These are phyloP conservation scores for Kondoa subrosea DNA, from an alignment of 768 basidiomycete species.

Conservation along the genomic window DNA sequence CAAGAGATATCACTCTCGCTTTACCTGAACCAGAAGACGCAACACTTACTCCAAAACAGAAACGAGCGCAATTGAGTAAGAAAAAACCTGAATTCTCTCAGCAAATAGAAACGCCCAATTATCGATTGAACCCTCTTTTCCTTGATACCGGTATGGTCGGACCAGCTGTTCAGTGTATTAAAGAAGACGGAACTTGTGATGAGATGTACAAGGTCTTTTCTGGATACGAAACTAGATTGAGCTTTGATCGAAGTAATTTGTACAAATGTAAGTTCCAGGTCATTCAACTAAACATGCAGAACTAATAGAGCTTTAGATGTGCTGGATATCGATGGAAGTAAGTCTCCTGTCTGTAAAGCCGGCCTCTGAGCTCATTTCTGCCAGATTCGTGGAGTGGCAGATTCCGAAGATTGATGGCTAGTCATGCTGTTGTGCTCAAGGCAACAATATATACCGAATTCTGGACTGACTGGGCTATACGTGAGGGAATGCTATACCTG, in stretches of 20 bases:
- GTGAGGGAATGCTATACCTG: not conserved
- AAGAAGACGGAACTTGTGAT: slow-evolving; percentile 25
- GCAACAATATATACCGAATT: slow-evolving; percentile 7
- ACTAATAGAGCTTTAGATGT: slow-evolving; percentile 21
- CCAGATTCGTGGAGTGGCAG: slow-evolving; percentile 15
- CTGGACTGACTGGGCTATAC: slow-evolving; percentile 8
- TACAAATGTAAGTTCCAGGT: slow-evolving; percentile 38
- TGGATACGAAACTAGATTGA: slow-evolving; percentile 24
- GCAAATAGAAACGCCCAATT: slow-evolving; percentile 23
- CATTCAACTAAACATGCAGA: slow-evolving; percentile 22
- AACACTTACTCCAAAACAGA: not conserved
- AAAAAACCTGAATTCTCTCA: slow-evolving; percentile 14
- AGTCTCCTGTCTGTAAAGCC: not conserved
- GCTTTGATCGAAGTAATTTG: slow-evolving; percentile 23
- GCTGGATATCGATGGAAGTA: slow-evolving; percentile 19
- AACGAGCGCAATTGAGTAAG: not conserved
- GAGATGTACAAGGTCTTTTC: slow-evolving; percentile 21
- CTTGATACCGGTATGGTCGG: slow-evolving; percentile 29
- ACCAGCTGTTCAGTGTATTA: slow-evolving; percentile 27
- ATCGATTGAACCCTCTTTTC: slow-evolving; percentile 26
- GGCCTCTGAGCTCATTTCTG: not conserved
- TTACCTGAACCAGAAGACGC: not conserved
- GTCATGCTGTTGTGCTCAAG: slow-evolving; percentile 11
- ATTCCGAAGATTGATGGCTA: slow-evolving; percentile 25
- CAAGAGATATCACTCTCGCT: slow-evolving; percentile 20